A percentile compares a stretch with the other conserved stretches of the same genome.
These are phyloP conservation scores for Carex scoparia DNA, from an alignment of 176 grass and related monocot genomes.

Conservation along the genomic window DNA sequence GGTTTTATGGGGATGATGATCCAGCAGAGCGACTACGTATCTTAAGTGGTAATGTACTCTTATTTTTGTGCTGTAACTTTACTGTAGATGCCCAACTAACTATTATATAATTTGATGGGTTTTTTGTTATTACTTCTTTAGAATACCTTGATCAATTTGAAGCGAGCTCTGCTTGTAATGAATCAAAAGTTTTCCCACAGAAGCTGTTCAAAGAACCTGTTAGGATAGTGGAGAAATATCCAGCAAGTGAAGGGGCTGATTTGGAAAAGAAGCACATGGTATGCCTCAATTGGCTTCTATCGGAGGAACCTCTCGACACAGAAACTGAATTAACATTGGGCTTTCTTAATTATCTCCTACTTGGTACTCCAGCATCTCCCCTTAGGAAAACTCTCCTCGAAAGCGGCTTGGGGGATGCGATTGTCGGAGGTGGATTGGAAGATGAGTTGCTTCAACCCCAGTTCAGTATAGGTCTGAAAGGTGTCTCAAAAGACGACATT, in stretches of 20 bases:
- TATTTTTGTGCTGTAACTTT: neutral
- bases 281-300: conserved; percentile 89
- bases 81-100: conserved; percentile 7
- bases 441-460: conserved; percentile 95
- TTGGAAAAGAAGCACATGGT: conserved; percentile 96
- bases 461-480: conserved; percentile 93
- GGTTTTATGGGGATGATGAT: conserved; percentile 97
- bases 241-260: conserved; percentile 68
- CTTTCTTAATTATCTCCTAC: conserved; percentile 90
- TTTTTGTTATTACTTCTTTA: conserved; percentile 31
- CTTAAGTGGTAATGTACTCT: conserved; percentile 65
- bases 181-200: conserved; percentile 75
- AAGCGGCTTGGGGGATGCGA: conserved; percentile 86
- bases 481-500: conserved; percentile 72
- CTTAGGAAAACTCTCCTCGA: conserved; percentile 83
- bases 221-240: conserved; percentile 81
- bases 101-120: conserved; percentile 15
- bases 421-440: conserved; percentile 92
- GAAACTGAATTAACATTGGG: conserved; percentile 84
- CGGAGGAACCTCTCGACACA: conserved; percentile 68
- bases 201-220: conserved; percentile 78
- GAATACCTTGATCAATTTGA: conserved; percentile 95
- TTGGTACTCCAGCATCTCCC: conserved; percentile 92
- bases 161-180: conserved; percentile 55
- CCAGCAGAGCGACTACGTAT: conserved; percentile 61